phyloP scores from a whole-genome alignment of 129 eudicot species.

The Pseudognaphalium luteoalbum region DNA sequence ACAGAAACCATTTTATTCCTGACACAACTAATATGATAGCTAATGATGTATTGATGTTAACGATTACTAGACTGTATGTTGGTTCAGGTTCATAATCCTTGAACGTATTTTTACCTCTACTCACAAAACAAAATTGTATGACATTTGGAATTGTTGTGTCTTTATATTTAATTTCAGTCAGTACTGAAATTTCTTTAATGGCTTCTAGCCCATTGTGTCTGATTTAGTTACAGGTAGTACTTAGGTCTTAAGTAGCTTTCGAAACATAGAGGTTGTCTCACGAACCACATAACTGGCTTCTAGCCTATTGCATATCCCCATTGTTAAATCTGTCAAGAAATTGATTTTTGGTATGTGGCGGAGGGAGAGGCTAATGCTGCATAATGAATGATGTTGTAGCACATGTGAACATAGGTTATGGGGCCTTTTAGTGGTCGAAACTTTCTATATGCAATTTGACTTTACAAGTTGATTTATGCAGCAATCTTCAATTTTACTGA shows the following conservation, averaged over 20 bases:
- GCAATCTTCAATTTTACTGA: too few relatives aligned
- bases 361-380: too few relatives aligned
- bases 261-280: too few relatives aligned
- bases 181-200: background rate
- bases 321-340: too few relatives aligned
- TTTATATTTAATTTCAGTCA: background rate
- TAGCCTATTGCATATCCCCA: too few relatives aligned
- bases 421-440: too few relatives aligned
- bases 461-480: too few relatives aligned
- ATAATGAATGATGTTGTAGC: too few relatives aligned
- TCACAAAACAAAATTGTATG: constrained; percentile 9
- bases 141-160: background rate
- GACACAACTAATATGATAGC: background rate
- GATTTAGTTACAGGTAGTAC: background rate
- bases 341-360: too few relatives aligned
- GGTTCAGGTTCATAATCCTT: background rate
- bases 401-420: too few relatives aligned
- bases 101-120: background rate
- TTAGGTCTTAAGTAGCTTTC: background rate
- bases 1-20: background rate
- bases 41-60: background rate
- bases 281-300: background rate
- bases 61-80: background rate
- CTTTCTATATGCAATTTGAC: too few relatives aligned
- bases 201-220: background rate